Base-by-base conservation (phyloP, 495 filamentous ascomycete species). In the Penicillium diatomitis region DNA sequence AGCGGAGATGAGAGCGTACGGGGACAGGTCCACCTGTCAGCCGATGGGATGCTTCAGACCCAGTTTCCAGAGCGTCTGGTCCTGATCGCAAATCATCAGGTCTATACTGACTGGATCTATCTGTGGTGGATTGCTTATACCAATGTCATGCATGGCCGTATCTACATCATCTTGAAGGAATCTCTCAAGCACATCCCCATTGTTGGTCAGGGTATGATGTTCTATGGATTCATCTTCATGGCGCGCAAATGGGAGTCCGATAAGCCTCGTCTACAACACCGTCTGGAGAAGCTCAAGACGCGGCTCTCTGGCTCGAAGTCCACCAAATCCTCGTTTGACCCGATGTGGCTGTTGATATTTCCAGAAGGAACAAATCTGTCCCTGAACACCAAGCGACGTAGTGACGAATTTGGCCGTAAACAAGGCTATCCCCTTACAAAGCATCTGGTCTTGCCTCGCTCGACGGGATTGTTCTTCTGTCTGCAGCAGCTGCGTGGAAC, bases 31-130 rank as follows among this genome's bases (percentile, higher is more conserved):
- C 65, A 75, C 49, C 58, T 77, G 46, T 69, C 71, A 0, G 60
- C 65, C 42, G 77, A 81, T 62, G 82, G 82, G 4, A 59, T 69
- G 45, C 56, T 86, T 32, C 68, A 73, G 53, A 76, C 75, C 11
- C 50, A 70, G 33, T 84, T 86, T 48, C 77, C 79, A 5, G 76
- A 83, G 60, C 71, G 82, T 12, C 54, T 83, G 46, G 73, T 86
- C 41, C 47, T 86, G 60, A 81, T 86, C 44, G 71, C 82, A 8
- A 86, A 86, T 44, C 82, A 86, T 54, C 81, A 84, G 58, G 77
- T 86, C 8, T 86, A 86, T 60, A 83, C 81, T 6, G 82, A 86
- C 47, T 86, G 82, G 82, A 66, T 85, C 6, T 86, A 86, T 57
- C 70, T 86, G 2, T 86, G 82, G 82, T 86, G 82, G 82, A 65